Conservation (phyloP, 164 flowering plant genomes). For the Piper longum region DNA sequence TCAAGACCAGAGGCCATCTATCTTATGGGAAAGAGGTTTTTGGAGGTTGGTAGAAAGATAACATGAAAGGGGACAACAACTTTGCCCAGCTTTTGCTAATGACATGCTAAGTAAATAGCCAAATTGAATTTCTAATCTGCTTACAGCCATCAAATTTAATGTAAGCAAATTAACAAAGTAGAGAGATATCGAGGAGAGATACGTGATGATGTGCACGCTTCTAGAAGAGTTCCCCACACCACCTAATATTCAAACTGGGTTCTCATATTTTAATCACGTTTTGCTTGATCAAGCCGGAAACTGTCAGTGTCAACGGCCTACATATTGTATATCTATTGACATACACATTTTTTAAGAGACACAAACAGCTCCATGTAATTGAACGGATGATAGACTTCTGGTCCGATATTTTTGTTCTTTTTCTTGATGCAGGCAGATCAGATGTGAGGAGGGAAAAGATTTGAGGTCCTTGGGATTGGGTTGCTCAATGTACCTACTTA, state of each 20-base stretch:
- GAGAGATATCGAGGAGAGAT: background rate
- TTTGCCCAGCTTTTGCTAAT: background rate
- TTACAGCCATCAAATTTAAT: background rate
- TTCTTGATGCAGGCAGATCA: background rate
- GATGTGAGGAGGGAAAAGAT: background rate
- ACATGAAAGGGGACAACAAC: background rate
- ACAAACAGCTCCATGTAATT: too few relatives aligned
- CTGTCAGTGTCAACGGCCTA: constrained; percentile 1
- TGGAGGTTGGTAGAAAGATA: constrained; percentile 2
- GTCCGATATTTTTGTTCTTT: background rate
- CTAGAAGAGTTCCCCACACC: constrained; percentile 1
- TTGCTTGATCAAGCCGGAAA: constrained; percentile 3
- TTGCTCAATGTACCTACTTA: background rate
- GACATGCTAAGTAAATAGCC: background rate
- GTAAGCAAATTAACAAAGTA: background rate
- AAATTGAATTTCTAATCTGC: background rate
- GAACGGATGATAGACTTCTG: too few relatives aligned
- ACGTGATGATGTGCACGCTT: background rate
- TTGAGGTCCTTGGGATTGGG: background rate
- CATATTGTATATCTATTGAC: background rate
- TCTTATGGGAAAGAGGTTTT: background rate
- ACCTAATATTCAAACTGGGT: background rate
- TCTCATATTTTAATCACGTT: background rate
- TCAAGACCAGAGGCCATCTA: too few relatives aligned
- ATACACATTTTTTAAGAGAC: too few relatives aligned